Percentiles rank a stretch among this genome's conserved stretches.
Conservation (phyloP, 2,329 filamentous ascomycete genomes). For the Diaporthe helianthi region DNA sequence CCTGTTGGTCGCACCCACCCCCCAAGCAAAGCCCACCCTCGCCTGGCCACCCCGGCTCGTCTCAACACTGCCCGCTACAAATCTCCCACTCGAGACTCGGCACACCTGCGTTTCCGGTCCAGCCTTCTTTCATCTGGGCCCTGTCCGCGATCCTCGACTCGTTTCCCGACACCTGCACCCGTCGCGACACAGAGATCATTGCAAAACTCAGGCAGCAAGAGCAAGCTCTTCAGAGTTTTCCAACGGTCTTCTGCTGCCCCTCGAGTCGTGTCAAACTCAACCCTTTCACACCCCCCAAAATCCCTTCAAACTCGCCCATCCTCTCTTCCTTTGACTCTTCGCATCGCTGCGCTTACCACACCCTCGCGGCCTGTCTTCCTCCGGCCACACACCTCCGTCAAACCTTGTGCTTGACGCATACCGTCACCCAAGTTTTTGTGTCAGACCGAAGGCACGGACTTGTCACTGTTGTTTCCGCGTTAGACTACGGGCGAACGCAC, state of each 20-base stretch:
- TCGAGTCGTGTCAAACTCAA: slow-evolving; percentile 33
- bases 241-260: slow-evolving; percentile 24
- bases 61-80: slow-evolving; percentile 31
- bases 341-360: neutral
- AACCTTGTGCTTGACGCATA: slow-evolving; percentile 25
- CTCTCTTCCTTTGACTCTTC: neutral
- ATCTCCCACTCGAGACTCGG: slow-evolving; percentile 35
- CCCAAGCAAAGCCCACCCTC: slow-evolving; percentile 14
- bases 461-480: slow-evolving; percentile 4
- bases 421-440: slow-evolving; percentile 25
- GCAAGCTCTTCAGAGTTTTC: slow-evolving; percentile 22
- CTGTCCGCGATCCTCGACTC: slow-evolving; percentile 26
- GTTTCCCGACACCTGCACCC: slow-evolving; percentile 25
- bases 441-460: slow-evolving; percentile 31
- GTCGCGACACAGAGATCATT: slow-evolving; percentile 32
- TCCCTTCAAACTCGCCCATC: neutral
- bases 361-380: slow-evolving; percentile 1
- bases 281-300: neutral
- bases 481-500: slow-evolving; percentile 8
- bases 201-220: slow-evolving; percentile 22
- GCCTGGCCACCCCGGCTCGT: slow-evolving; percentile 28
- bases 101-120: slow-evolving; percentile 27
- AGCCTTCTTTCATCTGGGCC: slow-evolving; percentile 28
- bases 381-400: slow-evolving; percentile 16
- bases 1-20: slow-evolving; percentile 19